Conservation (phyloP, 495 filamentous ascomycete genomes). For the Aspergillus nanangensis region DNA sequence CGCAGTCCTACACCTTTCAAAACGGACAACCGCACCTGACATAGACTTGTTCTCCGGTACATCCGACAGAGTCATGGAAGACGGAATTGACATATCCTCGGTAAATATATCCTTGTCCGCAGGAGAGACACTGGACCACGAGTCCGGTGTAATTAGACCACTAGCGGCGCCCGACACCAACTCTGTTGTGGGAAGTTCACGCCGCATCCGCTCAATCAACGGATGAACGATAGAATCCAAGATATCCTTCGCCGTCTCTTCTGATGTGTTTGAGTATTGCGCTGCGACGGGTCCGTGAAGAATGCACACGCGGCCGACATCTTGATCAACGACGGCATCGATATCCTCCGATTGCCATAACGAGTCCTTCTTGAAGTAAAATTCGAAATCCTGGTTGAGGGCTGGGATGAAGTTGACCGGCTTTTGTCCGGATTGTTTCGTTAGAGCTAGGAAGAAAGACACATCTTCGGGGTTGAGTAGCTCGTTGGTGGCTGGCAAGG, state of each 20-base stretch:
- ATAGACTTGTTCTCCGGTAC: conserved; percentile 4
- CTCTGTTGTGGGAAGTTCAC: conserved; percentile 1
- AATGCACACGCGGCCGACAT: conserved; percentile 34
- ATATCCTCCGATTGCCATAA: conserved; percentile 41
- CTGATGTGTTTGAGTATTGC: conserved; percentile 18
- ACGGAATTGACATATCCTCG: conserved; percentile 6
- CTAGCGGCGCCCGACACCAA: not conserved
- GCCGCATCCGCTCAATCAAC: conserved; percentile 11
- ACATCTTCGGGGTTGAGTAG: conserved; percentile 29
- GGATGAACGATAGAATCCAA: conserved; percentile 21
- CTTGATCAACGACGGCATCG: conserved; percentile 32
- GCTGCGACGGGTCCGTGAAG: conserved; percentile 38
- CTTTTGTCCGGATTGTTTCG: conserved; percentile 24
- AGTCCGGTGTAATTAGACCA: conserved; percentile 7
- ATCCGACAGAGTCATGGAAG: conserved; percentile 11
- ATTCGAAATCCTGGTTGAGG: conserved; percentile 37
- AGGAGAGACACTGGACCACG: conserved; percentile 13
- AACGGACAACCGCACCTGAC: not conserved
- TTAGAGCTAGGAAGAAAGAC: conserved; percentile 24
- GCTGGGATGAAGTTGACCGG: conserved; percentile 36
- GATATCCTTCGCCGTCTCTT: conserved; percentile 27
- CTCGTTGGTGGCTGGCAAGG: conserved; percentile 15
- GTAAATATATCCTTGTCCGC: not conserved
- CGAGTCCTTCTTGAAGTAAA: conserved; percentile 43
- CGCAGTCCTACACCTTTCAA: not conserved